Percentiles rank a stretch among this genome's conserved stretches.
These are phyloP conservation scores for Pluteus cervinus DNA, from an alignment of 768 basidiomycete species.

Conservation along the genomic window DNA sequence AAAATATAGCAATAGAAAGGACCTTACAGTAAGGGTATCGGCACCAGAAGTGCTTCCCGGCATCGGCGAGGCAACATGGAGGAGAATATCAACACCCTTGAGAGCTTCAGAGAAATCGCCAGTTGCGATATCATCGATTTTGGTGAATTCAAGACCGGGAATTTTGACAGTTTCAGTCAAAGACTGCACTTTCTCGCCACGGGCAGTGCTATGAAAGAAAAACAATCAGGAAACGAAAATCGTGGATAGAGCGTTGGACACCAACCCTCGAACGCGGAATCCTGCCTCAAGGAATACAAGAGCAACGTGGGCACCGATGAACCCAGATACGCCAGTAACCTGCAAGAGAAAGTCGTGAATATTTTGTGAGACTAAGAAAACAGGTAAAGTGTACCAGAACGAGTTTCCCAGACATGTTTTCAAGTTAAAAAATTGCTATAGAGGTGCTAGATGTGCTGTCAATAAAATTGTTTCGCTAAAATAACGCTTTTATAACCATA, in stretches of 20 bases:
- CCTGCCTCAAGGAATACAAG: conserved; percentile 25
- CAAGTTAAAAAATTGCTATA: no score
- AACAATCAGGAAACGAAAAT: neutral
- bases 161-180: conserved; percentile 17
- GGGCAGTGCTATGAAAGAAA: conserved; percentile 23
- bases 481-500: no score
- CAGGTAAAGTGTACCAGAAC: no score
- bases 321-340: conserved; percentile 37
- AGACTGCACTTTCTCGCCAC: conserved; percentile 22
- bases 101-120: conserved; percentile 43
- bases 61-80: conserved; percentile 37
- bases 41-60: conserved; percentile 18
- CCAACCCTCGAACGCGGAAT: conserved; percentile 34
- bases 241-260: no score
- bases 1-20: neutral
- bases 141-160: conserved; percentile 22
- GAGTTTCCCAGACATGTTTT: no score
- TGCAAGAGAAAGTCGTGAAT: no score
- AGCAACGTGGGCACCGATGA: conserved; percentile 33
- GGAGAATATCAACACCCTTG: conserved; percentile 43
- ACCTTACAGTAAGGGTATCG: conserved; percentile 18
- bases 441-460: no score
- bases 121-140: conserved; percentile 24
- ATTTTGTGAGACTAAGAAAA: no score
- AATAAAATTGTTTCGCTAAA: no score